A percentile compares a stretch with the other conserved stretches of the same genome.
These are phyloP conservation scores for Exsudoporus frostii DNA, from an alignment of 768 basidiomycete genomes.

Conservation along the genomic window DNA sequence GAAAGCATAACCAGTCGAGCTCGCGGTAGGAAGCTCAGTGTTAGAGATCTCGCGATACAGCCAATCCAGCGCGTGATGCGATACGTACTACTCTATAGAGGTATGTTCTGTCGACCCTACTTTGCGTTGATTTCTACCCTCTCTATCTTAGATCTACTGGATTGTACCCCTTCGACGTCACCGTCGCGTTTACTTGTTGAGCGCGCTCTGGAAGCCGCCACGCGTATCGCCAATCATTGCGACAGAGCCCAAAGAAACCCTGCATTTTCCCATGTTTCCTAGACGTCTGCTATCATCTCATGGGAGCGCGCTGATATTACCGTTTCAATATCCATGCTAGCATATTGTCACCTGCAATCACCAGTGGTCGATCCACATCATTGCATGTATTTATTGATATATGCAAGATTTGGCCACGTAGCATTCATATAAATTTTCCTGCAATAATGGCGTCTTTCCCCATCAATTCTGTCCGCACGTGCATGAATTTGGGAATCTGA, in stretches of 20 bases:
- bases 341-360: neutral
- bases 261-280: slow-evolving; percentile 36
- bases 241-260: slow-evolving; percentile 58
- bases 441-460: slow-evolving; percentile 35
- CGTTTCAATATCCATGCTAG: neutral
- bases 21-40: slow-evolving; percentile 26
- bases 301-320: neutral
- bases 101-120: slow-evolving; percentile 31
- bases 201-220: slow-evolving; percentile 54
- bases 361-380: neutral
- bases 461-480: slow-evolving; percentile 26
- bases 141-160: slow-evolving; percentile 44
- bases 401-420: neutral
- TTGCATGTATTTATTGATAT: neutral
- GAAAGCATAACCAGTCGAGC: neutral
- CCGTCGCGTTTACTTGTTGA: slow-evolving; percentile 52
- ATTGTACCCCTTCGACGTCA: slow-evolving; percentile 46
- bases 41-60: slow-evolving; percentile 60
- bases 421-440: slow-evolving; percentile 20
- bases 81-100: slow-evolving; percentile 59
- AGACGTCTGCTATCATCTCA: neutral
- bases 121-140: neutral
- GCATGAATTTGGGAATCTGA: slow-evolving; percentile 28
- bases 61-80: slow-evolving; percentile 64
- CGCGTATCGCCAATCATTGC: slow-evolving; percentile 58